Percentiles rank a stretch among this genome's conserved stretches.
Evolutionary conservation across 23 red algal species (phyloP).

Genomic region (Chondrus crispus): DNA sequence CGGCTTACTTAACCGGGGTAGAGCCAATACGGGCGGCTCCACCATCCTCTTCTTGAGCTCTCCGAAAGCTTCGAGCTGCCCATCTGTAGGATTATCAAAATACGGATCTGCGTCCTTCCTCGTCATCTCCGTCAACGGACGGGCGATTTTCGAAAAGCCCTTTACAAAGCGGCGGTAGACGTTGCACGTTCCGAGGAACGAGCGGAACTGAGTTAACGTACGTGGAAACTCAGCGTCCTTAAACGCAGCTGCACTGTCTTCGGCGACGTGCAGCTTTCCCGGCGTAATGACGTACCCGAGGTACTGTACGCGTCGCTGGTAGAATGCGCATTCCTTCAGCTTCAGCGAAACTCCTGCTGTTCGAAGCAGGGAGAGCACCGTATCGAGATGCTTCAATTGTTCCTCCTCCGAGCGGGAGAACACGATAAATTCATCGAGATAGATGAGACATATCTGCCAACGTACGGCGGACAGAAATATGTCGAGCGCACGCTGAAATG

Average conservation of each 20-base stretch:
- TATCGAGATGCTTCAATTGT: background rate
- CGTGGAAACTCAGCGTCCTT: background rate
- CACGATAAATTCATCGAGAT: conserved; percentile 10
- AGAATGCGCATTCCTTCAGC: background rate
- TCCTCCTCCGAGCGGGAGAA: background rate
- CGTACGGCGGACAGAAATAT: background rate
- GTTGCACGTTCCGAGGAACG: conserved; percentile 23
- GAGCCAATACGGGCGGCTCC: background rate
- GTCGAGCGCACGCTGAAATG: conserved; percentile 13
- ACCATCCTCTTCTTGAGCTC: background rate
- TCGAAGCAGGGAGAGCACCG: background rate
- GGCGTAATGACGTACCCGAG: conserved; percentile 5
- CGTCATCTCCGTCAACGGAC: background rate
- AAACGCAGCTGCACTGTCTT: background rate
- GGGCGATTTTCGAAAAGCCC: conserved; percentile 12
- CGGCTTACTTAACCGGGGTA: background rate
- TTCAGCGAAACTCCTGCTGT: background rate
- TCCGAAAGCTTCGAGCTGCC: conserved; percentile 5
- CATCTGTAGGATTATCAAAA: conserved; percentile 5
- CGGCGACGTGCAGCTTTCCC: background rate
- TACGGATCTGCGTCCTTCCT: background rate
- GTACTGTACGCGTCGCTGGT: background rate
- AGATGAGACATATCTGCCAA: background rate
- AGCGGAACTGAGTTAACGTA: background rate
- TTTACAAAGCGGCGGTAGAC: conserved; percentile 37